A percentile compares a stretch with the other conserved stretches of the same genome.
Evolutionary conservation across 1,284 basidiomycete genomes (phyloP).

Genomic region (Fomitopsis betulina): DNA sequence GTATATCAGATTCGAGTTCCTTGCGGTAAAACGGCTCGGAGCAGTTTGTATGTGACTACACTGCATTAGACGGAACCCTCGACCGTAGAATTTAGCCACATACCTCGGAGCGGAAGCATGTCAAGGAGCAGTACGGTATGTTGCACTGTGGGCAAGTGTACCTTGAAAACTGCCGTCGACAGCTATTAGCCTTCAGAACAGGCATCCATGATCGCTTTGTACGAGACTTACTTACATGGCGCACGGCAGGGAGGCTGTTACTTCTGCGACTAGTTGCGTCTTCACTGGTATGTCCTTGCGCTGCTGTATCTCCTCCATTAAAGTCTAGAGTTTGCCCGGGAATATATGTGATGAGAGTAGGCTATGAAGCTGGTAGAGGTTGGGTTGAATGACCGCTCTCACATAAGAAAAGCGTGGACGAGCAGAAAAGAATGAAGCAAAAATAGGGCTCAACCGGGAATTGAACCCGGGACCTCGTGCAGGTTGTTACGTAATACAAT

Average conservation of each 20-base stretch:
- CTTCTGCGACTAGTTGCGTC: background rate
- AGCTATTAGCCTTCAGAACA: constrained; percentile 41
- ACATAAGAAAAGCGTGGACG: too few relatives aligned
- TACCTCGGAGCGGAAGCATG: constrained; percentile 73
- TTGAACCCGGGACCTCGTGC: constrained; percentile 41
- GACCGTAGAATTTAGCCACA: constrained; percentile 16
- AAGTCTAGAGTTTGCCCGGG: too few relatives aligned
- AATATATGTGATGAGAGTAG: too few relatives aligned
- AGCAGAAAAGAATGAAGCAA: too few relatives aligned
- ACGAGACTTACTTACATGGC: constrained; percentile 33
- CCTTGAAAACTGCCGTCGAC: constrained; percentile 66
- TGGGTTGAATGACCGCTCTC: too few relatives aligned
- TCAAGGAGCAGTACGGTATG: constrained; percentile 71
- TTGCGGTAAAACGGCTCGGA: constrained; percentile 75
- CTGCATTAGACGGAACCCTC: background rate
- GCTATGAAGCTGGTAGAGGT: too few relatives aligned
- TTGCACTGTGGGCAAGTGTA: constrained; percentile 83
- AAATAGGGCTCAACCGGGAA: constrained; percentile 39
- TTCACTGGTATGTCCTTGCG: background rate
- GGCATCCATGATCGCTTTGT: background rate
- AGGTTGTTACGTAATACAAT: background rate
- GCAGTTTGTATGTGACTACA: constrained; percentile 61
- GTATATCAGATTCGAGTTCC: constrained; percentile 60
- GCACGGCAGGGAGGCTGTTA: constrained; percentile 22
- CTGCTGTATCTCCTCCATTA: background rate